Base-by-base conservation (phyloP, 495 filamentous ascomycete genomes). In the Hypoxylon rickii region DNA sequence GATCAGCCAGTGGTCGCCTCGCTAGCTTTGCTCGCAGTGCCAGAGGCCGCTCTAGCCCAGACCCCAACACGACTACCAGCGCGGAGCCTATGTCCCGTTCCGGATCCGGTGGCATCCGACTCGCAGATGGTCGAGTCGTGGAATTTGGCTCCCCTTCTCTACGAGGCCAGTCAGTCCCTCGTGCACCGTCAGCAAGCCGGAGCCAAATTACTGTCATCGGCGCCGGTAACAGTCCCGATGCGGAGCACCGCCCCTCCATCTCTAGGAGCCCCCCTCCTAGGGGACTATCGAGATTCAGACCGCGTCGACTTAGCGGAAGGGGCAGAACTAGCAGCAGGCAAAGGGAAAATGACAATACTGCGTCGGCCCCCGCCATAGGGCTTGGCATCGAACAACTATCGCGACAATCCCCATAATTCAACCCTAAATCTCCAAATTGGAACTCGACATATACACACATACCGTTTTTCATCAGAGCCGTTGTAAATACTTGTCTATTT, bases 141-240 rank as follows among this genome's bases (percentile, higher is more conserved):
- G 71, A 64, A 38, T 73, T 72, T 42, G 71, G 69, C 3, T 55
- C 63, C 7, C 51, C 63, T 7, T 44, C 46, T 7, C 38, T 31
- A 2, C 29, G 38, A 3, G 43, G 36, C 11, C 44, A 55, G 12
- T 5, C 38, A n/a, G n/a, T n/a, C n/a, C n/a, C n/a, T n/a, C n/a
- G n/a, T n/a, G n/a, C n/a, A n/a, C n/a, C n/a, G 1, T 26, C 44
- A 11, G 12, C 43, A 17, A 38, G 10, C 18, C 10, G 4, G 24
- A 29, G 24, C 24, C 24, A 29, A 29, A 10, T 29, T 29, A 29
- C 24, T 29, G 24, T 29, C 24, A 10, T 10, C 24, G 24, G 4
- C 24, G 24, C 13, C 15, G 40, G 33, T 32, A 2, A 4, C 19
- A 3, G 44, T 39, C 3, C 12, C 21, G 34, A 21, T 24, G 17